Conservation (phyloP, 148 eudicot genomes). For the Linanthus parryae region DNA sequence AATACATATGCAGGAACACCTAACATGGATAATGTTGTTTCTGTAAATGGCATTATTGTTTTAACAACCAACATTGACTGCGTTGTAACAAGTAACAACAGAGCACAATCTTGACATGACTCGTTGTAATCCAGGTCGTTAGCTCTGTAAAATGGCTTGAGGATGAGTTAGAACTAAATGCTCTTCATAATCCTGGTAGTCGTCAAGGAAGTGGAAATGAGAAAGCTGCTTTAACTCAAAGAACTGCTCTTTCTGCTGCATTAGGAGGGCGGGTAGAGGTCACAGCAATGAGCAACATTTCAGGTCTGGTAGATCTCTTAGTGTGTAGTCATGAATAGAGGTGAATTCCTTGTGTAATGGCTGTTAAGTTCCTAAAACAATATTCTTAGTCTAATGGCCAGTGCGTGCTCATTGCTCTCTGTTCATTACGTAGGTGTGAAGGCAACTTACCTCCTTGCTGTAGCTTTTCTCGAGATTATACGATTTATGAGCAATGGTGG, state of each 20-base stretch:
- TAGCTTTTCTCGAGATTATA: constrained; percentile 88
- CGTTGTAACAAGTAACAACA: too few relatives aligned
- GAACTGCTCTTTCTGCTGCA: constrained; percentile 95
- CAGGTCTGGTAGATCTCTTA: constrained; percentile 37
- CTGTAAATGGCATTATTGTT: too few relatives aligned
- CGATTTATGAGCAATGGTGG: constrained; percentile 99
- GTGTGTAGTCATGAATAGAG: background rate
- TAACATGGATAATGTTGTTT: background rate
- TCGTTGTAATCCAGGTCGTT: constrained; percentile 57
- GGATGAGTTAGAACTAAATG: constrained; percentile 99
- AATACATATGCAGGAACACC: background rate
- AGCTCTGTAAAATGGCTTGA: constrained; percentile 99
- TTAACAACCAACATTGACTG: too few relatives aligned
- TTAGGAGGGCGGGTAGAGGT: constrained; percentile 93
- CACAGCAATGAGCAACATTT: constrained; percentile 85
- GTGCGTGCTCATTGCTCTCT: constrained; percentile 11
- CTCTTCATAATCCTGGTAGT: constrained; percentile 98
- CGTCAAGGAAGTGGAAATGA: constrained; percentile 86
- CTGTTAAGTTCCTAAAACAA: background rate
- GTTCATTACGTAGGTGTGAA: constrained; percentile 70
- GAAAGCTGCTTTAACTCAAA: constrained; percentile 89
- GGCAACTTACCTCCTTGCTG: constrained; percentile 97
- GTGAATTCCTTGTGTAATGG: background rate
- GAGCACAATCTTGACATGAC: too few relatives aligned
- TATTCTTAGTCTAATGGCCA: background rate